A percentile compares a stretch with the other conserved stretches of the same genome.
Evolutionary conservation across 2,329 filamentous ascomycete species (phyloP).

Genomic region (Diplocarpon rosae): DNA sequence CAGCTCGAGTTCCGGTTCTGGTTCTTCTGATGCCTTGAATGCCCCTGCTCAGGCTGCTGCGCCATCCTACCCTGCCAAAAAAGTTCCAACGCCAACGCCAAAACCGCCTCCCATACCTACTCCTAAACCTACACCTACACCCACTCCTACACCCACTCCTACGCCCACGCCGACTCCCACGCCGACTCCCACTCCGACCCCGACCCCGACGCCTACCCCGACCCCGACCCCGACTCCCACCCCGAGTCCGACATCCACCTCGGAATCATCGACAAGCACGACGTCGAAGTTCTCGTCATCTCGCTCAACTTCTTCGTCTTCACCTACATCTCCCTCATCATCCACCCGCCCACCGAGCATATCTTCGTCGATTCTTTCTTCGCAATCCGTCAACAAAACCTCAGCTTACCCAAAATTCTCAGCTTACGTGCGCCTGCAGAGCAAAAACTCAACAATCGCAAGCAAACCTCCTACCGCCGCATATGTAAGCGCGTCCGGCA

Average conservation of each 20-base stretch:
- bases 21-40: neutral
- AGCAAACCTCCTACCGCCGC: constrained; percentile 2
- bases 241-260: constrained; percentile 8
- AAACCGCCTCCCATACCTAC: constrained; percentile 15
- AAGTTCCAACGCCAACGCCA: neutral
- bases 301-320: neutral
- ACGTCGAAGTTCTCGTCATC: neutral
- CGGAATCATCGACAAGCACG: neutral
- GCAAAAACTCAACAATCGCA: constrained; percentile 9
- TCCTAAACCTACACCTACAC: constrained; percentile 18
- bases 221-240: constrained; percentile 1
- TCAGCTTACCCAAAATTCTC: constrained; percentile 9
- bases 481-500: neutral
- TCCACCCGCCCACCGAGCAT: constrained; percentile 7
- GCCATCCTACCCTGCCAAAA: too few species aligned
- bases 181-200: neutral
- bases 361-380: constrained; percentile 8
- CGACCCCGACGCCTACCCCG: neutral
- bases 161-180: neutral
- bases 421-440: constrained; percentile 22
- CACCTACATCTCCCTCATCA: constrained; percentile 13
- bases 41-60: constrained; percentile 1
- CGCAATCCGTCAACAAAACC: constrained; percentile 7
- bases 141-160: neutral
- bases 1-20: constrained; percentile 5